A percentile compares a stretch with the other conserved stretches of the same genome.
phyloP scores from a whole-genome alignment of 2,329 filamentous ascomycete species.

The Ascocoryne sarcoides region DNA sequence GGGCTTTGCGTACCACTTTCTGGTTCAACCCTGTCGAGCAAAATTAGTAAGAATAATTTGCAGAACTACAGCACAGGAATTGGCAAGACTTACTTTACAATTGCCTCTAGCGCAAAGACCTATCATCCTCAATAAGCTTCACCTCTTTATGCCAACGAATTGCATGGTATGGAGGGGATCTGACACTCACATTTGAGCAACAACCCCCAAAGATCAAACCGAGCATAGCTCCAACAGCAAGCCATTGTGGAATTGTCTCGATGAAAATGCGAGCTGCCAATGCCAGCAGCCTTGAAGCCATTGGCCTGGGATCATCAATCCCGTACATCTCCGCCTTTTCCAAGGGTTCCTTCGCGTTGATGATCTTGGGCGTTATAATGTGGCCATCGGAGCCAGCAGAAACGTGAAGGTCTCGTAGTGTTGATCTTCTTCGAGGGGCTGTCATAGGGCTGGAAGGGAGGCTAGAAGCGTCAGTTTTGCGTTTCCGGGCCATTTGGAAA shows the following conservation, averaged over 20 bases:
- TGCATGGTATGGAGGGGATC: not conserved
- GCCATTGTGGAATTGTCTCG: constrained; percentile 52
- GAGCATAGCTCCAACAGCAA: constrained; percentile 60
- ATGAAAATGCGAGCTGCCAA: constrained; percentile 45
- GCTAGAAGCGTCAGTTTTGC: constrained; percentile 28
- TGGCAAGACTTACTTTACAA: constrained; percentile 68
- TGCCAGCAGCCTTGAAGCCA: constrained; percentile 41
- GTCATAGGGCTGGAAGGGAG: constrained; percentile 33
- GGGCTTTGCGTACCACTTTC: constrained; percentile 55
- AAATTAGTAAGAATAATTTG: not conserved
- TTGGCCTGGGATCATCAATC: constrained; percentile 43
- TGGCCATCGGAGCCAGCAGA: constrained; percentile 33
- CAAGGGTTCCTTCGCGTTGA: constrained; percentile 44
- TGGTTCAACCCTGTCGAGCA: constrained; percentile 51
- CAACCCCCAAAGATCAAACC: constrained; percentile 90
- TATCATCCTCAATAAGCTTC: constrained; percentile 34
- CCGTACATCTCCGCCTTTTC: constrained; percentile 48
- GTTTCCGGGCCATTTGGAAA: constrained; percentile 26
- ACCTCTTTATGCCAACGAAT: constrained; percentile 3
- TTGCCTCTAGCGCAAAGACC: constrained; percentile 94
- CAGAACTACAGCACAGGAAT: constrained; percentile 3
- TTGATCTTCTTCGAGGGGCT: constrained; percentile 36
- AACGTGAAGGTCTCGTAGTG: constrained; percentile 35
- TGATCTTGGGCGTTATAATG: constrained; percentile 38
- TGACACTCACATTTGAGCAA: constrained; percentile 73